phyloP scores from a whole-genome alignment of 352 stramenopile genomes.

The Phytophthora kernoviae region DNA sequence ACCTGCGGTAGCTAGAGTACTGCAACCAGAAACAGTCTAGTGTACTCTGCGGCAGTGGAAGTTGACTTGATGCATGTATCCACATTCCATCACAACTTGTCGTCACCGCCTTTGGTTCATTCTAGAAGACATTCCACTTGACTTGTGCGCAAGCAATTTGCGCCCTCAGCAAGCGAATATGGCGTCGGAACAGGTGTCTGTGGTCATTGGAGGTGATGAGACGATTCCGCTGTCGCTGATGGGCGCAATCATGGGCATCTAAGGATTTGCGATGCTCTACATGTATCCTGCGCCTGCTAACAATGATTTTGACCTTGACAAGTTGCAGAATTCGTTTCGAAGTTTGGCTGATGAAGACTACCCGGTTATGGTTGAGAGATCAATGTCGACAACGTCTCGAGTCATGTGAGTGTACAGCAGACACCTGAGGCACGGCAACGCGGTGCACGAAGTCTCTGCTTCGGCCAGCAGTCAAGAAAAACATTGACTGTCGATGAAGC shows the following conservation, averaged over 20 bases:
- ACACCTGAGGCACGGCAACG: neutral
- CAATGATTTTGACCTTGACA: slow-evolving; percentile 25
- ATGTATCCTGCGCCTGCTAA: slow-evolving; percentile 29
- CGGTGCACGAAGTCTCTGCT: slow-evolving; percentile 28
- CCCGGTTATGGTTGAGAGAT: slow-evolving; percentile 29
- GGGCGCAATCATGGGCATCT: slow-evolving; percentile 40
- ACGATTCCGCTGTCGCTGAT: slow-evolving; percentile 40
- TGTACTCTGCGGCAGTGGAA: too few relatives aligned
- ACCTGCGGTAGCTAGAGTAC: too few relatives aligned
- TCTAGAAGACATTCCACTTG: too few relatives aligned
- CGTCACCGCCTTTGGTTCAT: too few relatives aligned
- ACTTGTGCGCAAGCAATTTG: too few relatives aligned
- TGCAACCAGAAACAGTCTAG: too few relatives aligned
- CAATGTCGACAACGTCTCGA: slow-evolving; percentile 16
- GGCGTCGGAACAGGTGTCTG: too few relatives aligned
- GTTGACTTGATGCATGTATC: too few relatives aligned
- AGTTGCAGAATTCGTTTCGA: slow-evolving; percentile 26
- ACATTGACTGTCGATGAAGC: slow-evolving; percentile 28
- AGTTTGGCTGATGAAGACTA: slow-evolving; percentile 41
- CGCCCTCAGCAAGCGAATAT: too few relatives aligned
- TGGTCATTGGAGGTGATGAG: too few relatives aligned
- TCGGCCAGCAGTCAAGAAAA: slow-evolving; percentile 13
- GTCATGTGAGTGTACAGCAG: slow-evolving; percentile 34
- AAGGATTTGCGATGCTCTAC: slow-evolving; percentile 47
- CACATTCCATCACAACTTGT: too few relatives aligned